phyloP scores from a whole-genome alignment of 2,329 filamentous ascomycete species.

The Alternaria angustiovoidea region DNA sequence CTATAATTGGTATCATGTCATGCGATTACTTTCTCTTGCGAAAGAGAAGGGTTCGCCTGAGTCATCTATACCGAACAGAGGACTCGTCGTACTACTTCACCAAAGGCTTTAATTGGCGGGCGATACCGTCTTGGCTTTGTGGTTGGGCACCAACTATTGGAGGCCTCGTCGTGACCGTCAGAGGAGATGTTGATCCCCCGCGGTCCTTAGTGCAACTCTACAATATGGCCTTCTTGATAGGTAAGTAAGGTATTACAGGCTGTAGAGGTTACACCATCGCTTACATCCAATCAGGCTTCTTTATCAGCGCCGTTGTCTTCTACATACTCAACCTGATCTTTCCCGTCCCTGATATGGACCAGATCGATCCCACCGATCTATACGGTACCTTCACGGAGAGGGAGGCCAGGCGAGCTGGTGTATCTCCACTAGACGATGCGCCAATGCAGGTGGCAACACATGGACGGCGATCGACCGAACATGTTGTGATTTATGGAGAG shows the following conservation, averaged over 20 bases:
- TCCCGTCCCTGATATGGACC: conserved; percentile 51
- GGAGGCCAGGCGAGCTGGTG: conserved; percentile 54
- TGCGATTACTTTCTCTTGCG: conserved; percentile 51
- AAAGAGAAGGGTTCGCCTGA: conserved; percentile 46
- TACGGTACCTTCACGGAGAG: conserved; percentile 57
- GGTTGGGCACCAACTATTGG: conserved; percentile 57
- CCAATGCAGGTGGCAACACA: background rate
- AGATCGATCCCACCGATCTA: conserved; percentile 55
- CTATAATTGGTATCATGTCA: conserved; percentile 52
- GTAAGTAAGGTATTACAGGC: conserved; percentile 26
- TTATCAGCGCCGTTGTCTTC: conserved; percentile 47
- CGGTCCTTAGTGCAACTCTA: conserved; percentile 55
- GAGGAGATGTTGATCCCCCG: conserved; percentile 45
- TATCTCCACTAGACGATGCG: conserved; percentile 42
- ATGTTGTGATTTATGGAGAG: background rate
- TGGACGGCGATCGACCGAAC: background rate
- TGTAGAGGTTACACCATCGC: background rate
- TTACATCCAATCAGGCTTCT: conserved; percentile 47
- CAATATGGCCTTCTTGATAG: conserved; percentile 59
- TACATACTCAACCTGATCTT: conserved; percentile 51
- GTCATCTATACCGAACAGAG: conserved; percentile 47
- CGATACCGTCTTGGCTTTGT: conserved; percentile 54
- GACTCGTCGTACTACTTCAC: conserved; percentile 55
- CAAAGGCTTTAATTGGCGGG: conserved; percentile 56
- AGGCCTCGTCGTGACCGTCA: conserved; percentile 50